phyloP scores from a whole-genome alignment of 1,284 basidiomycete genomes.

The Caloboletus inedulis region DNA sequence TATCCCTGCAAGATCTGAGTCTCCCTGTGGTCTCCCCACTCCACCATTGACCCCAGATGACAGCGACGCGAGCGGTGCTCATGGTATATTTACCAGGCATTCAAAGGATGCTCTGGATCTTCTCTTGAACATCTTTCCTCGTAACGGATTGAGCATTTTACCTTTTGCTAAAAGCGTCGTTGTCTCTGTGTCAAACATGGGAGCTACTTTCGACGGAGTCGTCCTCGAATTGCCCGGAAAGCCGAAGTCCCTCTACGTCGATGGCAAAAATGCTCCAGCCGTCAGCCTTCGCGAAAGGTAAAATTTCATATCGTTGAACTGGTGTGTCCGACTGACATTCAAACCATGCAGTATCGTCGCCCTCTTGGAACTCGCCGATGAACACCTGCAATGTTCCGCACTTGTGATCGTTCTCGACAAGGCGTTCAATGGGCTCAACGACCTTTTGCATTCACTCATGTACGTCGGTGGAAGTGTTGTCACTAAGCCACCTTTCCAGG shows the following conservation, averaged over 20 bases:
- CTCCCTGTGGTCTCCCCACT: slow-evolving; percentile 34
- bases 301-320: slow-evolving; percentile 4
- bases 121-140: slow-evolving; percentile 71
- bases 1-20: slow-evolving; percentile 41
- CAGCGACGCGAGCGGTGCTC: slow-evolving; percentile 33
- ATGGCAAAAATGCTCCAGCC: slow-evolving; percentile 73
- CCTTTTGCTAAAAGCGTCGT: slow-evolving; percentile 69
- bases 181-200: slow-evolving; percentile 65
- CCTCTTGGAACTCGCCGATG: slow-evolving; percentile 76
- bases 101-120: slow-evolving; percentile 69
- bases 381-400: slow-evolving; percentile 70
- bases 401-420: slow-evolving; percentile 73
- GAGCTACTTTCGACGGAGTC: slow-evolving; percentile 68
- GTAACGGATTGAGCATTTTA: slow-evolving; percentile 59
- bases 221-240: slow-evolving; percentile 70
- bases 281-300: slow-evolving; percentile 80
- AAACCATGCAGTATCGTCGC: slow-evolving; percentile 63
- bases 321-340: slow-evolving; percentile 3
- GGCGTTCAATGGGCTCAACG: slow-evolving; percentile 52
- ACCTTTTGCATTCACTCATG: slow-evolving; percentile 75
- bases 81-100: slow-evolving; percentile 38
- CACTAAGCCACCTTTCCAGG: slow-evolving; percentile 69
- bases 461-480: slow-evolving; percentile 78
- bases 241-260: slow-evolving; percentile 72
- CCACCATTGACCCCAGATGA: slow-evolving; percentile 39